Conservation (phyloP, 257 asterid genomes). For the Solanum gandarillasii region DNA sequence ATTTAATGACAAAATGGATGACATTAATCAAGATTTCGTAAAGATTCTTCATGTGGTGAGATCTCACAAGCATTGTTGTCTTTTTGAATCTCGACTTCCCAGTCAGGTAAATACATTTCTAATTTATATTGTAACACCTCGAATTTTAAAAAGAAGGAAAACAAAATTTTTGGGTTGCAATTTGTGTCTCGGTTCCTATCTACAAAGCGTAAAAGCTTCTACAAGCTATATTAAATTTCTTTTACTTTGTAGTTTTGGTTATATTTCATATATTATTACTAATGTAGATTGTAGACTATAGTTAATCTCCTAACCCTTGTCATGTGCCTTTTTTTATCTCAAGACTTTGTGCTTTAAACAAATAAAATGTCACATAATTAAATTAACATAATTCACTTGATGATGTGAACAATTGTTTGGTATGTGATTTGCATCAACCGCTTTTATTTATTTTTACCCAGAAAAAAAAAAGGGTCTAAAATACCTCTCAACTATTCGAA, state of each 20-base stretch:
- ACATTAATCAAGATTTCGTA: not conserved
- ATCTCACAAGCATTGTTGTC: not conserved
- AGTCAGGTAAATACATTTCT: not conserved
- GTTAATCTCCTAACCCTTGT: not conserved
- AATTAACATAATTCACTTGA: not conserved
- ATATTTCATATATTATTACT: too few relatives aligned
- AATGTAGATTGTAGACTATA: not conserved
- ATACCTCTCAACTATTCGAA: too few relatives aligned
- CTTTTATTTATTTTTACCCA: not conserved
- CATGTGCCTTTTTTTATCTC: not conserved
- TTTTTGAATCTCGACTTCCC: not conserved
- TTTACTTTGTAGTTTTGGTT: not conserved
- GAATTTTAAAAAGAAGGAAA: not conserved
- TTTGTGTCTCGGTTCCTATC: too few relatives aligned
- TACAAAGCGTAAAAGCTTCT: too few relatives aligned
- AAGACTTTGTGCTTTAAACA: not conserved
- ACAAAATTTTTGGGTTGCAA: not conserved
- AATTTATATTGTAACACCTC: not conserved
- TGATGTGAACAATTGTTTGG: not conserved
- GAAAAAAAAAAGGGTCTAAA: too few relatives aligned
- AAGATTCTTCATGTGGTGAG: not conserved
- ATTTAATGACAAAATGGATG: not conserved
- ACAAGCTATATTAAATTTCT: too few relatives aligned
- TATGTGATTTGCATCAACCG: not conserved
- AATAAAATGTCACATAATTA: not conserved